Evolutionary conservation across 306 rosid genomes (phyloP).

Genomic region (Quillaja saponaria): DNA sequence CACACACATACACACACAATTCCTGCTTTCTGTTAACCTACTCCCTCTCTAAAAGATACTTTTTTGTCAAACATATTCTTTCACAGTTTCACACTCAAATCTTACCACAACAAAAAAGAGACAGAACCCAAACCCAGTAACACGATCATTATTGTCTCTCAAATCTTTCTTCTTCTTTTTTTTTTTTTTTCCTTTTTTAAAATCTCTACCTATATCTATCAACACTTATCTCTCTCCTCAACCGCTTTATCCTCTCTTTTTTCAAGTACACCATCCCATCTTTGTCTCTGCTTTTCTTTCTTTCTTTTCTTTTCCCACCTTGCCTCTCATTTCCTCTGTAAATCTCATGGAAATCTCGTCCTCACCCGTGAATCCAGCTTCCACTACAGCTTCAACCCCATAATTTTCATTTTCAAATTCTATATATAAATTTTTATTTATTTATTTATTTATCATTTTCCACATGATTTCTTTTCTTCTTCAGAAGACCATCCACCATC

Average conservation of each 20-base stretch:
- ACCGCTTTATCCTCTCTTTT: no score
- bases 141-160: no score
- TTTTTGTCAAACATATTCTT: no score
- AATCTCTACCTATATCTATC: conserved; percentile 1
- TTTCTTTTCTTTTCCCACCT: conserved; percentile 23
- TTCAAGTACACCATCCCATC: no score
- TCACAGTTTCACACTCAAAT: no score
- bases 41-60: no score
- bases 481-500: not conserved
- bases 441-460: not conserved
- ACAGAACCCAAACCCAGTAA: no score
- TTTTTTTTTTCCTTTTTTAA: conserved; percentile 36
- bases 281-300: conserved; percentile 17
- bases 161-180: conserved; percentile 31
- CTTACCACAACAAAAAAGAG: not conserved
- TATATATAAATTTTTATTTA: not conserved
- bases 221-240: conserved; percentile 5
- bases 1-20: no score
- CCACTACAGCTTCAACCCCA: conserved; percentile 3
- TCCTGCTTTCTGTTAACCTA: no score
- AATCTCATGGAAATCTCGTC: conserved; percentile 40
- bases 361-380: conserved; percentile 44
- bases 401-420: no score
- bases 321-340: conserved; percentile 18
- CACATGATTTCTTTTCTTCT: conserved; percentile 15